Percentiles rank a stretch among this genome's conserved stretches.
Evolutionary conservation across 257 asterid species (phyloP).

Genomic region (Thymus quinquecostatus): DNA sequence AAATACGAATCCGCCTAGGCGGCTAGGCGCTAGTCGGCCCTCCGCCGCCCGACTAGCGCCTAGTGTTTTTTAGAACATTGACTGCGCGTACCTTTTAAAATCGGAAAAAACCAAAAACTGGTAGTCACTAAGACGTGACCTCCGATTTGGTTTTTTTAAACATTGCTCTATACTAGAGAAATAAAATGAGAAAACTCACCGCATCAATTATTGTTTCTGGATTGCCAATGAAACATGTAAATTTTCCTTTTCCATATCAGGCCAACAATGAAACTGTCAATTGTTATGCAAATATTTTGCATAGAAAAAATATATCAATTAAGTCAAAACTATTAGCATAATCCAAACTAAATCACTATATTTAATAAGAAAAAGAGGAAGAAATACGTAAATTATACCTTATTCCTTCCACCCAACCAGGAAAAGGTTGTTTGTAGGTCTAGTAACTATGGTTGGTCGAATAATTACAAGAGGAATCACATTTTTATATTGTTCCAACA

Average conservation of each 20-base stretch:
- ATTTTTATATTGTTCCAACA: slow-evolving; percentile 56
- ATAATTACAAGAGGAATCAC: not conserved
- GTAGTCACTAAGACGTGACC: too few relatives aligned
- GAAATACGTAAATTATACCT: slow-evolving; percentile 44
- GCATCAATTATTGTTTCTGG: slow-evolving; percentile 64
- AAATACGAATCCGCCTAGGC: too few relatives aligned
- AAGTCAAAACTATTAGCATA: not conserved
- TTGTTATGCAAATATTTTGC: slow-evolving; percentile 52
- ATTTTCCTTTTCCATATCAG: slow-evolving; percentile 75
- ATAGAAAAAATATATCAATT: not conserved
- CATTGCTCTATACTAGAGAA: not conserved
- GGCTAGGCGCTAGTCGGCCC: too few relatives aligned
- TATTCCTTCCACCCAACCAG: slow-evolving; percentile 94
- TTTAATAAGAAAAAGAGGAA: not conserved
- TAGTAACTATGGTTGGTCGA: too few relatives aligned
- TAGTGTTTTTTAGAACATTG: too few relatives aligned
- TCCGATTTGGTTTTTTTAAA: too few relatives aligned
- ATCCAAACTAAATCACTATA: too few relatives aligned
- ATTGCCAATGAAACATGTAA: slow-evolving; percentile 65
- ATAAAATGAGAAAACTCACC: slow-evolving; percentile 45
- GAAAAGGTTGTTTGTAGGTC: slow-evolving; percentile 71
- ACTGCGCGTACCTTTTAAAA: too few relatives aligned
- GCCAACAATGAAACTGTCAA: slow-evolving; percentile 82
- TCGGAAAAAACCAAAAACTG: too few relatives aligned
- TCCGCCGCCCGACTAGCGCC: too few relatives aligned